Evolutionary conservation across 2,329 filamentous ascomycete species (phyloP), one percentile per base, ranked within the genome.

Genomic region (Fusarium mexicanum): DNA sequence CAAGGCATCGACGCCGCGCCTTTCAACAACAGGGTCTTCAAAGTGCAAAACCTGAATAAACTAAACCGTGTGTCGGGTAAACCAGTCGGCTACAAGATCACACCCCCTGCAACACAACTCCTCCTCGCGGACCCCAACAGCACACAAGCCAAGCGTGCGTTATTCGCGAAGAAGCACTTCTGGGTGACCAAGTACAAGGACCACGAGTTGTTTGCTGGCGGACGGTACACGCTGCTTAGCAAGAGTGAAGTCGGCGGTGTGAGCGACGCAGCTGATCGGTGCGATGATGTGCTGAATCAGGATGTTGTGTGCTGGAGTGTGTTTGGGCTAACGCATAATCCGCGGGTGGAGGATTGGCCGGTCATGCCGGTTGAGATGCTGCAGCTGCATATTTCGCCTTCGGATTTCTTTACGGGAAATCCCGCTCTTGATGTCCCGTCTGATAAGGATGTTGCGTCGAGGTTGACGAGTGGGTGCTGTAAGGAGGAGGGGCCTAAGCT

Each of bases 1-100:
- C 82, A 12, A 72, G 85, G 85, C 1, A 81, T 89, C 2, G 87
- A 89, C 43, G 84, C 88, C 0, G 86, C 86, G 43, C 85, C 86
- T 1, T 76, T 80, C 44, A 85, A 81, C 63, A 88, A 89, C 72
- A 83, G 86, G 17, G 79, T 83, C 5, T 86, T 88, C 81, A 88
- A 87, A 67, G 83, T 89, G 12, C 80, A 87, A 62, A 89, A 89
- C 72, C 78, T 83, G 51, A 73, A 74, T 8, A 78, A 80, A 24
- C 77, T 72, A 11, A 88, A 89, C 71, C 80, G 82, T 0, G 80
- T 85, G 9, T 86, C 85, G 6, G 82, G 83, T 6, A 86, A 82
- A 8, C 83, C 86, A 0, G 83, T 88, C 6, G 86, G 84, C 0
- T 89, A 86, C 81, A 87, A 86, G 67, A 79, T 89, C 5, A 78